phyloP scores from a whole-genome alignment of 1,139 yeast species.

The Yarrowia galli region DNA sequence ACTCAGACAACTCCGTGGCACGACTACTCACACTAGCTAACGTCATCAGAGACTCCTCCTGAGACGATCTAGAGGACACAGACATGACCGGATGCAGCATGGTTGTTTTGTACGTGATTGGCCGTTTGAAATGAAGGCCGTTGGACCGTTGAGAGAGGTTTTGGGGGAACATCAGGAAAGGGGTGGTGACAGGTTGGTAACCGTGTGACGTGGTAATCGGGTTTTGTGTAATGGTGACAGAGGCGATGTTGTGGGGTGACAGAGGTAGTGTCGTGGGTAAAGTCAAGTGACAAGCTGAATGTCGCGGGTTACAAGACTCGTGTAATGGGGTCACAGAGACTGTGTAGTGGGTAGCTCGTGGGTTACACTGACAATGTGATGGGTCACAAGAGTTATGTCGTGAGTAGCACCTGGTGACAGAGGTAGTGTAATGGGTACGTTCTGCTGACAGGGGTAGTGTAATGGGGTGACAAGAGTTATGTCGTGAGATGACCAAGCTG shows the following conservation, averaged over 20 bases:
- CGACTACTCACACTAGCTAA: too few relatives aligned
- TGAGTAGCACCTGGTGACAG: too few relatives aligned
- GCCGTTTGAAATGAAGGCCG: slow-evolving; percentile 32
- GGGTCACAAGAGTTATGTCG: too few relatives aligned
- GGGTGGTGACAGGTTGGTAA: neutral
- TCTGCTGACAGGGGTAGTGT: too few relatives aligned
- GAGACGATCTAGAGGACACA: slow-evolving; percentile 23
- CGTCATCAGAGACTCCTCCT: slow-evolving; percentile 29
- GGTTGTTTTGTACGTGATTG: slow-evolving; percentile 14
- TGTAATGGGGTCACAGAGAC: neutral
- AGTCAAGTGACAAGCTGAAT: too few relatives aligned
- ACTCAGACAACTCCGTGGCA: too few relatives aligned
- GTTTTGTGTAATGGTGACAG: neutral
- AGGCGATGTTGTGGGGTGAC: neutral
- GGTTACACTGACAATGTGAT: too few relatives aligned
- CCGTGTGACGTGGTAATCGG: too few relatives aligned
- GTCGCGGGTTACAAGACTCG: too few relatives aligned
- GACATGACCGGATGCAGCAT: slow-evolving; percentile 25
- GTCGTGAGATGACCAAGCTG: too few relatives aligned
- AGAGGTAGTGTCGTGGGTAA: neutral
- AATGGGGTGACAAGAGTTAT: too few relatives aligned
- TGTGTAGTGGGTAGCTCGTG: neutral
- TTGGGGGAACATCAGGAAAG: slow-evolving; percentile 28
- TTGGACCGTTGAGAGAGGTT: slow-evolving; percentile 26
- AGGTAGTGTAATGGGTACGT: too few relatives aligned